Base-by-base conservation (phyloP, 2,329 filamentous ascomycete genomes). In the Xylaria sp. region DNA sequence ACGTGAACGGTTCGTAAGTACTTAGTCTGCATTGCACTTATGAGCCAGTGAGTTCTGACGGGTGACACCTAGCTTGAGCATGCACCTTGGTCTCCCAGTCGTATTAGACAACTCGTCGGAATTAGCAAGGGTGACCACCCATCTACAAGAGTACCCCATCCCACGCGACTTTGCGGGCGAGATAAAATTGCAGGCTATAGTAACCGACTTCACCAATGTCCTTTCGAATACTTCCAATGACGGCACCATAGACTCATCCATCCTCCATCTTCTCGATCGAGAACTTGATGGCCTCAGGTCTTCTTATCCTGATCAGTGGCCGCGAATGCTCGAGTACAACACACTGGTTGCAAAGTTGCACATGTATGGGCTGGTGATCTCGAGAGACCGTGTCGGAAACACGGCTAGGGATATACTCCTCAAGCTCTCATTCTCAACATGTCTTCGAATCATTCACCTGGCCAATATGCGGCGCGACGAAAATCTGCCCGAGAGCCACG, bases 61-160 rank as follows among this genome's bases (percentile, higher is more conserved):
- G 21, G 21, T n/a, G 9, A 19, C 3, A 11, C 31, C 15, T 40
- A 74, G 72, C 41, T 64, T 73, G 43, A 68, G 68, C 48, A 71
- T 74, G 70, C 71, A 74, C 55, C 64, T 72, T 19, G 72, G 72
- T 15, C 61, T 74, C 2, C 69, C 70, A 0, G 63, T 68, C 2
- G 66, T 71, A 54, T 65, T 74, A 27, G 70, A 66, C 43, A 68
- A 66, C 2, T 63, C 71, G 4, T 67, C 69, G 1, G 72, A 74
- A 52, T 55, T 73, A n/a, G 44, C 69, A 15, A 66, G 57, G 8
- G 68, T 73, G 33, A 65, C 64, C 3, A 31, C 67, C 8, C 67
- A 63, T 40, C 61, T 73, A 5, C 61, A 57, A 47, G 70, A 69
- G 17, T 65, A 65, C 33, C 62, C 56, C 3, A 52, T 71, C 9